Evolutionary conservation across 768 basidiomycete genomes (phyloP), one percentile per base, ranked within the genome.

Genomic region (Gymnopilus junonius): DNA sequence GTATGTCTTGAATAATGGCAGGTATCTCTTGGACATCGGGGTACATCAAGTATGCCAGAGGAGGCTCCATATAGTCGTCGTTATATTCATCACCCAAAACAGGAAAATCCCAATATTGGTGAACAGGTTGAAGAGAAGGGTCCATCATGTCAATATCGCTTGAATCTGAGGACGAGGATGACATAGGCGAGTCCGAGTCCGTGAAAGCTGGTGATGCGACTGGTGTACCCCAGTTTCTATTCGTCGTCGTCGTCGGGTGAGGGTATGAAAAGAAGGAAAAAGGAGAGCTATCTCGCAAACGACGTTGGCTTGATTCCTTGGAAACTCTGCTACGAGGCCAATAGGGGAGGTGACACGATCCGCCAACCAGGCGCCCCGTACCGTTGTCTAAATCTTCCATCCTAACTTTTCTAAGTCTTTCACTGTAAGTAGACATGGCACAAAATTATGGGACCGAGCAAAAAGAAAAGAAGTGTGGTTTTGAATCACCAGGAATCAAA

Each of bases 321-420:
- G 20, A n/a, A 15, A 42, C n/a, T 42, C n/a, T 5, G 40, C 27
- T 20, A 3, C 15, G 2, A 50, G 48, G 48, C 12, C 31, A 7
- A 31, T 12, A n/a, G 27, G 27, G 25, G 8, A 50, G 27, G 31
- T 50, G 53, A 15, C 14, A n/a, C 14, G 20, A 20, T n/a, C 34
- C 25, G 21, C 53, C 12, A 27, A 57, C 25, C 2, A 57, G 37
- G 25, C 55, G 55, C 4, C 55, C 55, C 7, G 37, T 57, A n/a
- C 55, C 55, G 14, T 57, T 29, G 31, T 57, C 55, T 14, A 57
- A 25, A 15, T 43, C 39, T 27, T 57, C 55, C 55, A 57, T 57
- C 21, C n/a, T 35, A 11, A 25, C 31, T 29, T n/a, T 27, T 25
- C 39, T 7, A 14, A 57, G 37, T 3, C 17, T 8, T 8, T 17